Evolutionary conservation across 2,329 filamentous ascomycete species (phyloP).

Genomic region (Apiospora phragmitis): DNA sequence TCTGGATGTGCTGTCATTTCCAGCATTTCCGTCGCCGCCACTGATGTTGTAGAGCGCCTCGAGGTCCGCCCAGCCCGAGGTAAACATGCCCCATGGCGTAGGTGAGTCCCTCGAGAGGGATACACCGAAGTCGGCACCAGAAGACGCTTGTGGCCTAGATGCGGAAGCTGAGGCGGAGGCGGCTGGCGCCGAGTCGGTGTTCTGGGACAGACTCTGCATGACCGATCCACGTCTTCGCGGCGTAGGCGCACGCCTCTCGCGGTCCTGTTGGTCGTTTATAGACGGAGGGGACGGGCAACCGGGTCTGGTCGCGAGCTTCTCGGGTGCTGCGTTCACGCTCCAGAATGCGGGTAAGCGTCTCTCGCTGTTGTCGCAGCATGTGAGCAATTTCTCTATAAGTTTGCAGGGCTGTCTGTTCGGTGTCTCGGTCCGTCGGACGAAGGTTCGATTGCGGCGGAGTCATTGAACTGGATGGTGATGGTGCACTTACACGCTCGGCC

Average conservation of each 20-base stretch:
- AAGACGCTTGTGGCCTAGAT: slow-evolving; percentile 17
- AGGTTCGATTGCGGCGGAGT: slow-evolving; percentile 9
- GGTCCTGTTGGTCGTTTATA: slow-evolving; percentile 28
- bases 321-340: slow-evolving; percentile 30
- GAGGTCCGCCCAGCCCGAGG: slow-evolving; percentile 41
- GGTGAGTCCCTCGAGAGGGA: slow-evolving; percentile 24
- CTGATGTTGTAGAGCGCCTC: slow-evolving; percentile 43
- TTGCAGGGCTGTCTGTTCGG: slow-evolving; percentile 8
- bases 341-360: slow-evolving; percentile 32
- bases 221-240: slow-evolving; percentile 31
- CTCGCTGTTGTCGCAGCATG: slow-evolving; percentile 26
- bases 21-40: slow-evolving; percentile 20
- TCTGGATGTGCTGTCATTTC: slow-evolving; percentile 27
- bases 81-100: slow-evolving; percentile 27
- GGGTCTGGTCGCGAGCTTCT: slow-evolving; percentile 28
- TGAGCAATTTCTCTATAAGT: slow-evolving; percentile 15
- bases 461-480: slow-evolving; percentile 15
- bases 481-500: slow-evolving; percentile 34
- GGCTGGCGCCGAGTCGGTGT: slow-evolving; percentile 23
- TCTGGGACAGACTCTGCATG: slow-evolving; percentile 31
- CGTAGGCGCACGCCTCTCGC: slow-evolving; percentile 30
- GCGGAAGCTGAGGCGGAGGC: not conserved
- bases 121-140: not conserved
- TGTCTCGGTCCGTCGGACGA: slow-evolving; percentile 7
- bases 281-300: slow-evolving; percentile 24